Evolutionary conservation across 345 rosid genomes (phyloP).

Genomic region (Corchorus olitorius): DNA sequence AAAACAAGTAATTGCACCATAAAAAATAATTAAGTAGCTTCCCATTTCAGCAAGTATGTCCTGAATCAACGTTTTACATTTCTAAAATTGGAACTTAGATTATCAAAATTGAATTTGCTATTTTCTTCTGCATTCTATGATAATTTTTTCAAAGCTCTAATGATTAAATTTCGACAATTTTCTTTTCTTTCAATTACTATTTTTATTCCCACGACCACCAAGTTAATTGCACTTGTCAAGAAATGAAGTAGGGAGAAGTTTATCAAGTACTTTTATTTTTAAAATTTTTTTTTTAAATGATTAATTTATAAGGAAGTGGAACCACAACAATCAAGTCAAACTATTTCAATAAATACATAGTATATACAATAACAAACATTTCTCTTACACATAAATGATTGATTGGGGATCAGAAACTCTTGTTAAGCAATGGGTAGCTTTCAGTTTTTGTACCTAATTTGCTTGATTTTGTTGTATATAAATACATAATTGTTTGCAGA

Average conservation of each 20-base stretch:
- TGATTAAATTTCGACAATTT: neutral
- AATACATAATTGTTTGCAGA: neutral
- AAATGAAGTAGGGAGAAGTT: neutral
- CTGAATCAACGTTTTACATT: neutral
- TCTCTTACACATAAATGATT: neutral
- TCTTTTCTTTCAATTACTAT: neutral
- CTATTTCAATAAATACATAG: neutral
- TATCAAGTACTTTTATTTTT: too few relatives aligned
- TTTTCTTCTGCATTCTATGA: neutral
- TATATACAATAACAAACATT: neutral
- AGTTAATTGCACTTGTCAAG: neutral
- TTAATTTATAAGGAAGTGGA: too few relatives aligned
- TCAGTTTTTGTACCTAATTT: neutral
- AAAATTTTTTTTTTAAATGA: too few relatives aligned
- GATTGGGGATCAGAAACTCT: neutral
- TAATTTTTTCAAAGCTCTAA: neutral
- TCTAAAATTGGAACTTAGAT: neutral
- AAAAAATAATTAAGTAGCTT: too few relatives aligned
- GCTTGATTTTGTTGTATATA: neutral
- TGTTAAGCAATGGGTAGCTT: too few relatives aligned
- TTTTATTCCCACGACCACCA: neutral
- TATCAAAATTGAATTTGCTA: neutral
- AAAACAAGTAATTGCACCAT: too few relatives aligned
- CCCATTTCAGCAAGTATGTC: neutral
- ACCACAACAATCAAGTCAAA: neutral